These are phyloP conservation scores for Saccharomyces hybrid DNA, from an alignment of 1,139 yeast genomes.

Conservation along the genomic window DNA sequence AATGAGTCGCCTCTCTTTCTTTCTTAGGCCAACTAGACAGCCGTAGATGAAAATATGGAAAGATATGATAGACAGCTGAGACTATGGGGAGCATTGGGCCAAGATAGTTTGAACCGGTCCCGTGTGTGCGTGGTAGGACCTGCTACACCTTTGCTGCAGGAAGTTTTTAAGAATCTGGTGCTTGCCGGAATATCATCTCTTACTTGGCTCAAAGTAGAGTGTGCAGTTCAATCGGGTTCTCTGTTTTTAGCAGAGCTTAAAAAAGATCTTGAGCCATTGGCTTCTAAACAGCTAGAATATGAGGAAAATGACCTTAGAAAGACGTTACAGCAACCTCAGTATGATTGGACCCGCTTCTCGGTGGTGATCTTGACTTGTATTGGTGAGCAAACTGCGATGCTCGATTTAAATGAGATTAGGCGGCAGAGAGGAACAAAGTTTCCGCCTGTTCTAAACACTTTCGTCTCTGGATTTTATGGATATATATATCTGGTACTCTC, in stretches of 20 bases:
- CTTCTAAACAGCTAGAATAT: neutral
- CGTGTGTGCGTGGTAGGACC: constrained; percentile 59
- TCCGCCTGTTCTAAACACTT: constrained; percentile 13
- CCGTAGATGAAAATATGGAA: constrained; percentile 3
- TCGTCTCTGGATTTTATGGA: constrained; percentile 54
- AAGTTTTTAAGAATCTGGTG: constrained; percentile 67
- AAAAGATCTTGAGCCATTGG: neutral
- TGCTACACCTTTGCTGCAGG: constrained; percentile 50
- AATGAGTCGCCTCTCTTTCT: neutral
- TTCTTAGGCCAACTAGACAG: neutral
- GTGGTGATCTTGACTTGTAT: neutral
- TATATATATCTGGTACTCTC: constrained; percentile 44
- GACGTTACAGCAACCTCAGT: neutral
- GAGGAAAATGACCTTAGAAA: neutral
- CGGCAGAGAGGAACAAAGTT: constrained; percentile 3
- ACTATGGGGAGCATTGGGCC: constrained; percentile 81
- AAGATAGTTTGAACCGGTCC: constrained; percentile 49
- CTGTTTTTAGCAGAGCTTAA: neutral
- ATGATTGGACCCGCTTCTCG: neutral
- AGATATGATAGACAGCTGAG: constrained; percentile 85
- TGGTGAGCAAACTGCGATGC: neutral
- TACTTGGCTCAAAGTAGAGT: constrained; percentile 39
- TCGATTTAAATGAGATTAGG: constrained; percentile 1
- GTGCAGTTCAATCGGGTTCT: neutral
- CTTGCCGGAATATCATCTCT: constrained; percentile 72